Conservation (phyloP, 257 asterid species). For the Gardenia jasminoides region DNA sequence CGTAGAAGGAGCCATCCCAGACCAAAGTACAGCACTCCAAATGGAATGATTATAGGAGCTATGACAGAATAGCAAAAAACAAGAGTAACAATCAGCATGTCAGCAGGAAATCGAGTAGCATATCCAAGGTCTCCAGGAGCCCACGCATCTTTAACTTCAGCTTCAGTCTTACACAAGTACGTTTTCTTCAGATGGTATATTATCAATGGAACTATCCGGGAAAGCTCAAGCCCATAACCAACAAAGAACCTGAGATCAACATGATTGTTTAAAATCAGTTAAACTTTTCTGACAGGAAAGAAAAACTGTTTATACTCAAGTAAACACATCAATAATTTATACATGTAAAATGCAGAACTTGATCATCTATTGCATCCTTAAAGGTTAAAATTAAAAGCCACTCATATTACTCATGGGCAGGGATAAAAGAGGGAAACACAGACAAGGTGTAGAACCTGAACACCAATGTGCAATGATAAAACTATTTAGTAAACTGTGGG, state of each 20-base stretch:
- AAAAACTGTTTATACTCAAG: background rate
- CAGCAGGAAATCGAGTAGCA: constrained; percentile 72
- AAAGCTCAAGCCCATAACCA: constrained; percentile 90
- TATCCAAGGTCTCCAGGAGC: constrained; percentile 79
- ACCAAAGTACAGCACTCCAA: constrained; percentile 81
- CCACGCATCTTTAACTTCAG: constrained; percentile 85
- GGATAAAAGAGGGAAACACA: background rate
- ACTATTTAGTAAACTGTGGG: background rate
- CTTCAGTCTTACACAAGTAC: constrained; percentile 82
- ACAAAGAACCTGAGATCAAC: constrained; percentile 78
- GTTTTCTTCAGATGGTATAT: constrained; percentile 71
- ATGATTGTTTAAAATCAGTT: constrained; percentile 1
- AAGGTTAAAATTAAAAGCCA: background rate
- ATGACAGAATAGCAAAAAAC: constrained; percentile 81
- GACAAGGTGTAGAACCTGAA: background rate
- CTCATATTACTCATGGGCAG: background rate
- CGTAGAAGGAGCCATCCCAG: constrained; percentile 91
- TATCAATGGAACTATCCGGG: constrained; percentile 74
- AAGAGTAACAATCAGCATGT: constrained; percentile 68
- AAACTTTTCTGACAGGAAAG: background rate
- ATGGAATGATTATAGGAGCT: constrained; percentile 76
- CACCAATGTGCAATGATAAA: background rate
- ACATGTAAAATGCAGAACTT: background rate
- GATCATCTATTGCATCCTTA: background rate
- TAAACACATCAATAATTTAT: background rate